Evolutionary conservation across 257 asterid genomes (phyloP).

Genomic region (Solanum lycopersicoides): DNA sequence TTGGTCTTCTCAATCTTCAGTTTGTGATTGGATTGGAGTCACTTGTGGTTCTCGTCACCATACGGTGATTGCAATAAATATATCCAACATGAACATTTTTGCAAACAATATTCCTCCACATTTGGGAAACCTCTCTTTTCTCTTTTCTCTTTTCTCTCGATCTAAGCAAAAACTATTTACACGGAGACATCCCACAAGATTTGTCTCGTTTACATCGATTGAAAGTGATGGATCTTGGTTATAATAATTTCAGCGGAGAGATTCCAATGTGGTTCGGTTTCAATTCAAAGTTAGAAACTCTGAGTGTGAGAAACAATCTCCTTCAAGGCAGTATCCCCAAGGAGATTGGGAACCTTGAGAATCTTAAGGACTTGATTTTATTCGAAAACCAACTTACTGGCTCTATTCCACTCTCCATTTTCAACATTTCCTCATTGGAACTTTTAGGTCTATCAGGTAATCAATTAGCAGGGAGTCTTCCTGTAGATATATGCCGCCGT

Average conservation of each 20-base stretch:
- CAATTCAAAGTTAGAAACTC: background rate
- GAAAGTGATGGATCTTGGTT: background rate
- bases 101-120: background rate
- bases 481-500: background rate
- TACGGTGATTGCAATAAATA: background rate
- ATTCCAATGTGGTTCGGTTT: constrained; percentile 10
- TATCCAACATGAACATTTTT: background rate
- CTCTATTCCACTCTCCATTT: background rate
- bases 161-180: constrained; percentile 6
- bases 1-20: background rate
- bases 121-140: constrained; percentile 7
- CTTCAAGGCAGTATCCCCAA: background rate
- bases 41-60: background rate
- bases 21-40: background rate
- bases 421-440: background rate
- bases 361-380: constrained; percentile 10
- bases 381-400: constrained; percentile 14
- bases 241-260: constrained; percentile 2
- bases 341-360: constrained; percentile 9
- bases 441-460: background rate
- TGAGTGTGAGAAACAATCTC: background rate
- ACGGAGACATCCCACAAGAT: background rate
- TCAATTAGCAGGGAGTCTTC: constrained; percentile 1
- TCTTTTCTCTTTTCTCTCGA: constrained; percentile 7
- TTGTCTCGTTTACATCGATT: background rate